These are phyloP conservation scores for Suhomyces pyralidae DNA, from an alignment of 805 yeast species.

Conservation along the genomic window DNA sequence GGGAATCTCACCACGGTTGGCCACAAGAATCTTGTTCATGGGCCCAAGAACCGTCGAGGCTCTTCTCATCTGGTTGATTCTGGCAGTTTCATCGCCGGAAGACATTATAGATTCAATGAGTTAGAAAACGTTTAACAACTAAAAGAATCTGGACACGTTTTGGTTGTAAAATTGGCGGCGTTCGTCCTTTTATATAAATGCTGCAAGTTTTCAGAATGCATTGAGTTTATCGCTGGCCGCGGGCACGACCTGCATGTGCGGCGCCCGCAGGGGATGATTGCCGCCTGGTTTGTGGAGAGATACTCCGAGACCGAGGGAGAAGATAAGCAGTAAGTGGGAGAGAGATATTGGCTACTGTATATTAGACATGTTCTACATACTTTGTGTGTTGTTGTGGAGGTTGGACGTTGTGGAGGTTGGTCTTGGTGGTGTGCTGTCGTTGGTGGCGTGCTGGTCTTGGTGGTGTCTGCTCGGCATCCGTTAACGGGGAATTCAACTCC, in stretches of 20 bases:
- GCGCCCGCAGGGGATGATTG: neutral
- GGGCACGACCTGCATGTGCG: neutral
- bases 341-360: too few species aligned
- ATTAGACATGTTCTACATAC: too few species aligned
- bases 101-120: neutral
- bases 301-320: constrained; percentile 2
- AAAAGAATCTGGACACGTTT: too few species aligned
- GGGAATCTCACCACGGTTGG: constrained; percentile 84
- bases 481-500: neutral
- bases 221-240: neutral
- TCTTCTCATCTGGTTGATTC: constrained; percentile 40
- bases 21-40: constrained; percentile 66
- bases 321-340: too few species aligned
- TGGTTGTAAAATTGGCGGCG: neutral
- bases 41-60: constrained; percentile 43
- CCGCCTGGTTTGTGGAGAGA: constrained; percentile 1
- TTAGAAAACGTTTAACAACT: too few species aligned
- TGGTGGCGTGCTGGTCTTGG: too few species aligned
- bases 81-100: constrained; percentile 10
- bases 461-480: neutral
- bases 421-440: too few species aligned
- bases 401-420: too few species aligned
- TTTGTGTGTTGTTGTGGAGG: too few species aligned
- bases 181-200: neutral
- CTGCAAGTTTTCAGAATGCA: neutral